A percentile compares a stretch with the other conserved stretches of the same genome.
Conservation (phyloP, 2,329 filamentous ascomycete genomes). For the Botrytis deweyae region DNA sequence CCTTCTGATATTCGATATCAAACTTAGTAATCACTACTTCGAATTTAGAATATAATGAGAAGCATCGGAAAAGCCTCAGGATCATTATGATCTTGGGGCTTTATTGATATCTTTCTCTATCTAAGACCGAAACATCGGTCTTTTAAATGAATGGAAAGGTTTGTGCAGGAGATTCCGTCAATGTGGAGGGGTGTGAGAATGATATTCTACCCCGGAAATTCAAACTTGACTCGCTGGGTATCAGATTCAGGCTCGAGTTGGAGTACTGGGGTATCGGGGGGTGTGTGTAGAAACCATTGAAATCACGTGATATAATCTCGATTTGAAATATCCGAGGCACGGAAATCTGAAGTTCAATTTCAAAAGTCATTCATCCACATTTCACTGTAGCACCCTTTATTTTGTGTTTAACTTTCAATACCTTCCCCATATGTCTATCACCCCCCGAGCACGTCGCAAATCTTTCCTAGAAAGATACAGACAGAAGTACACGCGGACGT, state of each 20-base stretch:
- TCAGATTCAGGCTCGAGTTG: background rate
- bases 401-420: background rate
- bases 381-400: background rate
- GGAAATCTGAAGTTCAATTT: background rate
- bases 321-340: background rate
- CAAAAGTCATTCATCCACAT: background rate
- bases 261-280: background rate
- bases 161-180: background rate
- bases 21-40: background rate
- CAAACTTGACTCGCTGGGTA: background rate
- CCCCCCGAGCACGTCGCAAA: background rate
- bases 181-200: background rate
- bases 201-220: background rate
- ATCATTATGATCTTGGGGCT: background rate
- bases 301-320: background rate
- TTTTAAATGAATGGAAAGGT: background rate
- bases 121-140: background rate
- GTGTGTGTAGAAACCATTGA: background rate
- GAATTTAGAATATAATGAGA: background rate
- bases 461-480: background rate
- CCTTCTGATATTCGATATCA: background rate
- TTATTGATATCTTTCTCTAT: background rate
- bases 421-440: background rate
- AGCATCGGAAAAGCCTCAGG: background rate
- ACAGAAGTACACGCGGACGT: background rate